phyloP scores from a whole-genome alignment of 192 early-diverging fungal species.

The Rhizophagus clarus region DNA sequence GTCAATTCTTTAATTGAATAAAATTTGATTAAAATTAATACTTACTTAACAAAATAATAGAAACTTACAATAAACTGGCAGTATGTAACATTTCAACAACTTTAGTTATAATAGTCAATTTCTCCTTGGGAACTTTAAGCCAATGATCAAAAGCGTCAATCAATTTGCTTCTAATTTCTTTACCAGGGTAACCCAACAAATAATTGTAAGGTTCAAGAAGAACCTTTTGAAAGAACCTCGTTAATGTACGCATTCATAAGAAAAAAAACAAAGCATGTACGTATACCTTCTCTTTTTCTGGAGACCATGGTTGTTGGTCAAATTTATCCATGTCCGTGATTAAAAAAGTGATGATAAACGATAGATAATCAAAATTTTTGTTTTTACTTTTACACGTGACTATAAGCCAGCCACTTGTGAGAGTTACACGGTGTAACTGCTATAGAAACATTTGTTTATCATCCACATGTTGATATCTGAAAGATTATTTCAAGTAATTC shows the following conservation, averaged over 20 bases:
- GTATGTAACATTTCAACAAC: conserved; percentile 95
- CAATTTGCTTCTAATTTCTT: conserved; percentile 89
- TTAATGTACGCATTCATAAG: background rate
- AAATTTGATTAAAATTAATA: background rate
- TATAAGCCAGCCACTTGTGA: background rate
- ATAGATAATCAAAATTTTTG: too few relatives aligned
- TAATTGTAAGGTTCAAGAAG: conserved; percentile 95
- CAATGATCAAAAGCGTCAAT: conserved; percentile 92
- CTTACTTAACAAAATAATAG: background rate
- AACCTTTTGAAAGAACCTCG: conserved; percentile 50
- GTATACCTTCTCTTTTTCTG: conserved; percentile 4
- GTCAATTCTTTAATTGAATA: conserved; percentile 70
- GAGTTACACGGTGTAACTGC: background rate
- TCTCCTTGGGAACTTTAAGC: conserved; percentile 72
- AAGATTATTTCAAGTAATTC: background rate
- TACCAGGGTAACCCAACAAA: conserved; percentile 83
- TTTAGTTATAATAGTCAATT: conserved; percentile 72
- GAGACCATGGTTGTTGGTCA: background rate
- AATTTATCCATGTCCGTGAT: too few relatives aligned
- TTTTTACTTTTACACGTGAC: background rate
- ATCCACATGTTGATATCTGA: background rate
- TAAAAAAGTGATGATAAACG: too few relatives aligned
- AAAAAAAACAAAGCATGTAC: background rate
- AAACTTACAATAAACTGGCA: conserved; percentile 80
- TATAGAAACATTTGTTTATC: background rate